Percentiles rank a stretch among this genome's conserved stretches.
Evolutionary conservation across 768 basidiomycete genomes (phyloP).

Genomic region (Calocera cornea): DNA sequence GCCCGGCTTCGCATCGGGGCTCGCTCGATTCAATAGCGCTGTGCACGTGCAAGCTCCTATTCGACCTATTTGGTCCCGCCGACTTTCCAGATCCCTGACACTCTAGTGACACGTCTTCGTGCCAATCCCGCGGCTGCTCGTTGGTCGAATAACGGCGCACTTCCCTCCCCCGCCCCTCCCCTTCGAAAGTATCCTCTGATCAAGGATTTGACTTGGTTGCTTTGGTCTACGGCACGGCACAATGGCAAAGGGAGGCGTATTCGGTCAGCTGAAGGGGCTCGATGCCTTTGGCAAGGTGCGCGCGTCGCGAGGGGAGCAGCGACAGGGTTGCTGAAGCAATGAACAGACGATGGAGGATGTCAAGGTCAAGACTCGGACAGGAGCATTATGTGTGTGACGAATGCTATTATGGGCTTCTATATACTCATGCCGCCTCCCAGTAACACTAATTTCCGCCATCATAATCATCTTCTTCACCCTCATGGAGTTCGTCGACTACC

Average conservation of each 20-base stretch:
- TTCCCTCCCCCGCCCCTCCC: neutral
- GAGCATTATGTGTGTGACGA: conserved; percentile 51
- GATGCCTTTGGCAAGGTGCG: conserved; percentile 98
- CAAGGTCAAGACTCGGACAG: conserved; percentile 94
- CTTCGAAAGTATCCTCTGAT: neutral
- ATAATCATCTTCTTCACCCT: conserved; percentile 85
- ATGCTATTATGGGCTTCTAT: conserved; percentile 10
- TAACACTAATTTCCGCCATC: conserved; percentile 81
- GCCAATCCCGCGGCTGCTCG: neutral
- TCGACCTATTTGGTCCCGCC: neutral
- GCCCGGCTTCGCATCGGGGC: neutral
- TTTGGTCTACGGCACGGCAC: neutral
- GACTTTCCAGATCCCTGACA: neutral
- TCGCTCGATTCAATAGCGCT: neutral
- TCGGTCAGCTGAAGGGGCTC: conserved; percentile 57
- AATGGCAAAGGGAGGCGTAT: conserved; percentile 27
- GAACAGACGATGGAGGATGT: conserved; percentile 94
- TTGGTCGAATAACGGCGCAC: neutral
- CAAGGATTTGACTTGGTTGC: neutral
- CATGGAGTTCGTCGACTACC: conserved; percentile 93
- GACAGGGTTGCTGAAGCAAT: neutral
- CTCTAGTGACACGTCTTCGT: neutral
- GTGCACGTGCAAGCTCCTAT: neutral
- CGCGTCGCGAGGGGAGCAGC: neutral
- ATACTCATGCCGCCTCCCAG: conserved; percentile 32